These are phyloP conservation scores for Dioszegia aurantiaca DNA, from an alignment of 768 basidiomycete species.

Conservation along the genomic window DNA sequence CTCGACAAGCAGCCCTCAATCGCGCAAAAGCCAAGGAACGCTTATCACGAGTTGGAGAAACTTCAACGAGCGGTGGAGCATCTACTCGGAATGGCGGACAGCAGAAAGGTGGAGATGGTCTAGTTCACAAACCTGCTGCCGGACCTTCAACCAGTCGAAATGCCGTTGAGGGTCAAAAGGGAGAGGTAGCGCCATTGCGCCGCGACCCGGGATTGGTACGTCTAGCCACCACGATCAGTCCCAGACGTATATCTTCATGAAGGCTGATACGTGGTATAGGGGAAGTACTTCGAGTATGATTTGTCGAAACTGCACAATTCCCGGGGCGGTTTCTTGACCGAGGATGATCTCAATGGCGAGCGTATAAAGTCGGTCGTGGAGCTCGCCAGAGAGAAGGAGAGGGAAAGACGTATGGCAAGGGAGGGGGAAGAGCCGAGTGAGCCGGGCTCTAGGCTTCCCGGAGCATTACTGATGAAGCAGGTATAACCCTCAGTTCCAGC, in stretches of 20 bases:
- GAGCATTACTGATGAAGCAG: conserved; percentile 57
- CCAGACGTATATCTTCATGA: too few relatives aligned
- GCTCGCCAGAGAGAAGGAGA: conserved; percentile 71
- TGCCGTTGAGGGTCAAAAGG: conserved; percentile 17
- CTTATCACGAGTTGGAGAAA: conserved; percentile 16
- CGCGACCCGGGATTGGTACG: conserved; percentile 49
- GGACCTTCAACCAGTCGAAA: conserved; percentile 32
- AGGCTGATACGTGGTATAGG: conserved; percentile 47
- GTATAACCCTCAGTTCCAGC: conserved; percentile 54
- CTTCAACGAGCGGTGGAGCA: background rate
- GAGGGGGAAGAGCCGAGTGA: conserved; percentile 54
- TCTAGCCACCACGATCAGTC: too few relatives aligned
- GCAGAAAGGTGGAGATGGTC: background rate
- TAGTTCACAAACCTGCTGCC: conserved; percentile 30
- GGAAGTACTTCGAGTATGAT: conserved; percentile 96
- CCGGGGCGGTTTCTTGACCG: conserved; percentile 89
- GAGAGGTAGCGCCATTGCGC: conserved; percentile 32
- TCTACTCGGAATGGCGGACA: background rate
- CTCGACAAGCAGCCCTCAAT: conserved; percentile 43
- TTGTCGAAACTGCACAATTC: conserved; percentile 94
- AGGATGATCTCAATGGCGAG: conserved; percentile 64
- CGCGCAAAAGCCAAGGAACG: conserved; percentile 46
- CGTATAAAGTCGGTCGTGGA: conserved; percentile 69
- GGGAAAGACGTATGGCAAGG: conserved; percentile 72
- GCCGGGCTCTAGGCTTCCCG: conserved; percentile 5